phyloP scores from a whole-genome alignment of 1,284 basidiomycete genomes.

The Xanthoconium separans region DNA sequence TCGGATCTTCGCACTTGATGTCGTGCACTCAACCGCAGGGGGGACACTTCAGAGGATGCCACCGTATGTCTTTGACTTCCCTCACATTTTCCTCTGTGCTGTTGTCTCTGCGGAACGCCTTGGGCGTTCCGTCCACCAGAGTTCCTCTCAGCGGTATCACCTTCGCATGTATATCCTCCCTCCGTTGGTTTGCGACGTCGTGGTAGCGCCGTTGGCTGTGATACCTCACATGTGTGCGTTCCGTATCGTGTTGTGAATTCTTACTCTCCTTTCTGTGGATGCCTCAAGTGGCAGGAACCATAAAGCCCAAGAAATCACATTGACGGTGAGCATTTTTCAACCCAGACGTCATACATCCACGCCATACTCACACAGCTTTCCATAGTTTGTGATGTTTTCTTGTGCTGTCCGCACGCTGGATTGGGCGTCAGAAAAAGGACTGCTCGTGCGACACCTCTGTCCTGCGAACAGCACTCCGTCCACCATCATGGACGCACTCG shows the following conservation, averaged over 20 bases:
- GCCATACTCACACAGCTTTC: background rate
- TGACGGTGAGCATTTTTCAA: slow-evolving; percentile 30
- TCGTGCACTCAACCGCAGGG: too few species aligned
- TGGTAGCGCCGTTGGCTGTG: slow-evolving; percentile 47
- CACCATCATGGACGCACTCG: slow-evolving; percentile 41
- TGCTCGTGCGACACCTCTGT: slow-evolving; percentile 14
- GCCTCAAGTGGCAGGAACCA: slow-evolving; percentile 35
- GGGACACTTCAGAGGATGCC: background rate
- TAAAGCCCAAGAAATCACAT: slow-evolving; percentile 40
- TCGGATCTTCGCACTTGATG: too few species aligned
- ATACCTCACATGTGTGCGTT: slow-evolving; percentile 40
- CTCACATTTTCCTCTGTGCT: background rate
- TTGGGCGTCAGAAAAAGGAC: slow-evolving; percentile 17
- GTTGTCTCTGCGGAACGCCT: background rate
- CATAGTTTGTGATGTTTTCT: slow-evolving; percentile 20
- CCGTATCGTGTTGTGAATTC: slow-evolving; percentile 45
- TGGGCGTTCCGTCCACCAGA: background rate
- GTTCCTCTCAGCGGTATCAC: background rate
- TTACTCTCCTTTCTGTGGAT: slow-evolving; percentile 42
- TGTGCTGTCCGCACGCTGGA: slow-evolving; percentile 16
- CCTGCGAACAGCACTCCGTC: slow-evolving; percentile 7
- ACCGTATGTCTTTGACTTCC: background rate
- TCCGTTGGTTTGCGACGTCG: slow-evolving; percentile 44
- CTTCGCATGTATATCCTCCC: slow-evolving; percentile 34
- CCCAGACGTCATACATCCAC: background rate